Evolutionary conservation across 371 early-diverging fungal species (phyloP).

Genomic region (Mucor velutinosus): DNA sequence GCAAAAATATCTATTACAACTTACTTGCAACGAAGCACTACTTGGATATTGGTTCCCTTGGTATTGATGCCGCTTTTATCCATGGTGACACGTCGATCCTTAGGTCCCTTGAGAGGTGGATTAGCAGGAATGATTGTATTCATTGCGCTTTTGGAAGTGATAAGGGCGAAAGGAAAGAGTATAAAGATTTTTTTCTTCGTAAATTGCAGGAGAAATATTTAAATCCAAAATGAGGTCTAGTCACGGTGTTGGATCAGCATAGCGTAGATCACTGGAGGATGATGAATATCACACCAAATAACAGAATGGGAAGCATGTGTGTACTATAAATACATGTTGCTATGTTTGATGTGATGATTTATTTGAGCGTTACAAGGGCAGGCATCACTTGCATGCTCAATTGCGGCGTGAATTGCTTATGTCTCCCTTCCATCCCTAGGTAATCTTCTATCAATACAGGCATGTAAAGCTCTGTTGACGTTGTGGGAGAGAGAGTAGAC

Average conservation of each 20-base stretch:
- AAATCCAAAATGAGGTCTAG: too few relatives aligned
- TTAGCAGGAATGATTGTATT: neutral
- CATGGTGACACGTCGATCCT: neutral
- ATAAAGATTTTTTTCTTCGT: neutral
- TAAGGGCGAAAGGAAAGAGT: neutral
- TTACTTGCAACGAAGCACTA: conserved; percentile 72
- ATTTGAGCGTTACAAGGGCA: neutral
- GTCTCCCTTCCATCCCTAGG: neutral
- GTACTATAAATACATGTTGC: neutral
- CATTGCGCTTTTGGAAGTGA: neutral
- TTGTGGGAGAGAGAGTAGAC: neutral
- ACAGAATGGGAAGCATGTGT: neutral
- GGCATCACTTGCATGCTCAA: neutral
- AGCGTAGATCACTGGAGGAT: too few relatives aligned
- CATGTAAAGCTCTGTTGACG: neutral
- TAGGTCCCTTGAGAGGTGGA: neutral
- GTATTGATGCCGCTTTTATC: neutral
- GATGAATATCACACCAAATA: too few relatives aligned
- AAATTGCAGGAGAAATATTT: too few relatives aligned
- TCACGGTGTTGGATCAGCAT: too few relatives aligned
- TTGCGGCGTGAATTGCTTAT: conserved; percentile 1
- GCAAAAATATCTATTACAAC: neutral
- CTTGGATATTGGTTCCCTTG: conserved; percentile 55
- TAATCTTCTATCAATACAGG: neutral
- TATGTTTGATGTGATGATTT: too few relatives aligned